Percentiles rank a stretch among this genome's conserved stretches.
phyloP scores from a whole-genome alignment of 1,284 basidiomycete species.

The Austropuccinia psidii region DNA sequence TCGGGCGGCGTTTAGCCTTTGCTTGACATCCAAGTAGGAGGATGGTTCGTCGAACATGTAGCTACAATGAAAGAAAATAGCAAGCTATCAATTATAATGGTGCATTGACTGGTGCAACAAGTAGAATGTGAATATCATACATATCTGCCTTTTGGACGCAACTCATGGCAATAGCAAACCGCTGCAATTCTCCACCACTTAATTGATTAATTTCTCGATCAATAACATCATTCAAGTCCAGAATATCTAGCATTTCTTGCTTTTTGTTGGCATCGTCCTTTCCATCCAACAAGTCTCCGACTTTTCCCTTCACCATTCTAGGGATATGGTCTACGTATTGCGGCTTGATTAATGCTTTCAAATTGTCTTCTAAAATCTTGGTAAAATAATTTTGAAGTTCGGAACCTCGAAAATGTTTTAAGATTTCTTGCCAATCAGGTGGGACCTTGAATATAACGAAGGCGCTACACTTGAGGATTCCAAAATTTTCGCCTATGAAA shows the following conservation, averaged over 20 bases:
- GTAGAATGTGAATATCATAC: slow-evolving; percentile 52
- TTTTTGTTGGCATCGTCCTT: slow-evolving; percentile 78
- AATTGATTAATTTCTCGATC: slow-evolving; percentile 73
- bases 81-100: not conserved
- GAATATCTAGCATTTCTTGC: slow-evolving; percentile 66
- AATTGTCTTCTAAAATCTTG: slow-evolving; percentile 93
- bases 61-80: slow-evolving; percentile 48
- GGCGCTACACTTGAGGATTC: not conserved
- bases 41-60: slow-evolving; percentile 98
- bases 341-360: slow-evolving; percentile 95
- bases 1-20: slow-evolving; percentile 89
- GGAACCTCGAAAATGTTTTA: slow-evolving; percentile 93
- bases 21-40: slow-evolving; percentile 88
- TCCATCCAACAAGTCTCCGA: slow-evolving; percentile 72
- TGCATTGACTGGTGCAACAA: not conserved
- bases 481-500: not conserved
- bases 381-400: slow-evolving; percentile 98
- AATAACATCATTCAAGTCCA: slow-evolving; percentile 77
- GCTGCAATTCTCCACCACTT: slow-evolving; percentile 89
- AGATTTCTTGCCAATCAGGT: slow-evolving; percentile 93
- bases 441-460: slow-evolving; percentile 59
- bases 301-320: slow-evolving; percentile 78
- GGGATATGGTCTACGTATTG: slow-evolving; percentile 99
- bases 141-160: slow-evolving; percentile 88
- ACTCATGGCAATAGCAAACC: slow-evolving; percentile 89